Conservation (phyloP, 139 green algal genomes). For the Astrephomene gubernaculifera region DNA sequence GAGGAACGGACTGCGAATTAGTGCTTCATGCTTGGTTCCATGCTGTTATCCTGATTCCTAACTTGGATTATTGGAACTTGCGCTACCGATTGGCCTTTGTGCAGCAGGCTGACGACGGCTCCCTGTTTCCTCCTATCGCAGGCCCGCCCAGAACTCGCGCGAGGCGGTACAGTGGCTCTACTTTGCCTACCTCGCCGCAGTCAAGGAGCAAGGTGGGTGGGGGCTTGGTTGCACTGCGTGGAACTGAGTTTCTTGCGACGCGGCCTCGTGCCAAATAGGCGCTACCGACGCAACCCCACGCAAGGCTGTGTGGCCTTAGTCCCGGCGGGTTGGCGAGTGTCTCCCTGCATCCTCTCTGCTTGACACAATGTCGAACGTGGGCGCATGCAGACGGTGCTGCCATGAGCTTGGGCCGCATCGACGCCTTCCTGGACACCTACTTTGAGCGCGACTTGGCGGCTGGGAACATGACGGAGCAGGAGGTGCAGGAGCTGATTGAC, state of each 20-base stretch:
- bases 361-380: not conserved
- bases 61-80: not conserved
- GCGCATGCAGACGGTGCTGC: constrained; percentile 70
- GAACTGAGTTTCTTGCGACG: too few species aligned
- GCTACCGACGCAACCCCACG: not conserved
- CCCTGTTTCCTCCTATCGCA: too few species aligned
- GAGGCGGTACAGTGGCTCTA: constrained; percentile 86
- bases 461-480: constrained; percentile 62
- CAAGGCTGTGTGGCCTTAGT: not conserved
- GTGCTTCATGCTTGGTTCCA: not conserved
- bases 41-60: not conserved
- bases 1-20: not conserved
- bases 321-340: not conserved
- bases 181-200: constrained; percentile 81
- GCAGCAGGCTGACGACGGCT: too few species aligned
- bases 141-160: constrained; percentile 62
- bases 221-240: not conserved
- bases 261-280: not conserved
- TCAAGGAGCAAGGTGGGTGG: constrained; percentile 75
- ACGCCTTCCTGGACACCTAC: constrained; percentile 86
- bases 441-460: constrained; percentile 69
- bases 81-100: too few species aligned
- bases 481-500: constrained; percentile 71
- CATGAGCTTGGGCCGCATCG: constrained; percentile 84
- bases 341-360: not conserved